Percentiles rank a stretch among this genome's conserved stretches.
Conservation (phyloP, 2,329 filamentous ascomycete species). For the Colletotrichum orbiculare region DNA sequence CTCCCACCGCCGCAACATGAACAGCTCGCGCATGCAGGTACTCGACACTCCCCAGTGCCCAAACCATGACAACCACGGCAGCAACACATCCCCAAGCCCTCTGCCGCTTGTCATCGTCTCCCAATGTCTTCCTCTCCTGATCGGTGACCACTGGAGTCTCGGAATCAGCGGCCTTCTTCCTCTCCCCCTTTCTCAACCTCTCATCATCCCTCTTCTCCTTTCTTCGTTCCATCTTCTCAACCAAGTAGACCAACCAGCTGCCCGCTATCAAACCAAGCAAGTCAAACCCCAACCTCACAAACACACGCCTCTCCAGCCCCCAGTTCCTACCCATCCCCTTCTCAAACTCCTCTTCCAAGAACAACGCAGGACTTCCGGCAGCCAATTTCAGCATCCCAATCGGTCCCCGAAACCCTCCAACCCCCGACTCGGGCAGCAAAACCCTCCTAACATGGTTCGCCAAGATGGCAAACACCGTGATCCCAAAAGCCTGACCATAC, state of each 20-base stretch:
- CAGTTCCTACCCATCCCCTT: not conserved
- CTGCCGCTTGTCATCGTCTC: too few relatives aligned
- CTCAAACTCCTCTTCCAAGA: constrained; percentile 43
- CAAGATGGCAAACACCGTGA: constrained; percentile 49
- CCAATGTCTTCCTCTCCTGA: too few relatives aligned
- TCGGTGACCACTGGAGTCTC: too few relatives aligned
- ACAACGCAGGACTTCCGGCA: constrained; percentile 48
- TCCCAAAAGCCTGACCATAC: constrained; percentile 38
- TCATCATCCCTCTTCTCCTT: fast-evolving
- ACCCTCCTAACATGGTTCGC: constrained; percentile 52
- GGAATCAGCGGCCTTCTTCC: fast-evolving
- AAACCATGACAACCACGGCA: constrained; percentile 39
- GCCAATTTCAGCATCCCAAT: constrained; percentile 50
- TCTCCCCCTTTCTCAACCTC: not conserved
- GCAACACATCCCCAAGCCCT: not conserved
- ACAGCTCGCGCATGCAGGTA: constrained; percentile 43
- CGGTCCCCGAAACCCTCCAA: constrained; percentile 45
- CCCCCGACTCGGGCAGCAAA: constrained; percentile 44
- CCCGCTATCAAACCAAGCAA: constrained; percentile 19
- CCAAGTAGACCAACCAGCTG: constrained; percentile 10
- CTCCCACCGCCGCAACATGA: constrained; percentile 42
- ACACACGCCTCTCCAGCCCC: not conserved
- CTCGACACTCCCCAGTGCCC: constrained; percentile 44
- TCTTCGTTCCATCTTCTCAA: not conserved
- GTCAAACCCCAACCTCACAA: constrained; percentile 1